phyloP scores from a whole-genome alignment of 1,284 basidiomycete genomes.

The Polyporus tsugae region DNA sequence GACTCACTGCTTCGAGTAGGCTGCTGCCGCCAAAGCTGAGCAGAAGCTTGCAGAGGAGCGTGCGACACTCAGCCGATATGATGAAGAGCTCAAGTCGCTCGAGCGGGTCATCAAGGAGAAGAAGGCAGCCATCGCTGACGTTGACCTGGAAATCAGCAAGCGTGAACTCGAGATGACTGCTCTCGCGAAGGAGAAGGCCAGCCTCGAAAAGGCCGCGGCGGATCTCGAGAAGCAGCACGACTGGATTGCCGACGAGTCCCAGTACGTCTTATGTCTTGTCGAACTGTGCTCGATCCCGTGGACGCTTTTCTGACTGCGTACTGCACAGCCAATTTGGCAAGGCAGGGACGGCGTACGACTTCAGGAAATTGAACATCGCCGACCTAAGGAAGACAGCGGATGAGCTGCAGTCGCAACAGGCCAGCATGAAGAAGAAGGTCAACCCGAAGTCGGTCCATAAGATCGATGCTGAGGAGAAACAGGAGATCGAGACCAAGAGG shows the following conservation, averaged over 20 bases:
- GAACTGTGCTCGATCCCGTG: too few relatives aligned
- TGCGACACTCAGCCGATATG: conserved; percentile 87
- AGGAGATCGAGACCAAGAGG: conserved; percentile 86
- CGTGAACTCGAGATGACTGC: conserved; percentile 61
- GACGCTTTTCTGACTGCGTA: background rate
- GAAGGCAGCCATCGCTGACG: conserved; percentile 78
- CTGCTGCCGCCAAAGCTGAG: conserved; percentile 69
- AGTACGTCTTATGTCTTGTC: conserved; percentile 57
- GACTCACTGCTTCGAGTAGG: conserved; percentile 47
- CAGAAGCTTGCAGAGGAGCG: conserved; percentile 83
- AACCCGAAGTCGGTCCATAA: conserved; percentile 96
- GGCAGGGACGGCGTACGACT: conserved; percentile 86
- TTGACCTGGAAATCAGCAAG: conserved; percentile 67
- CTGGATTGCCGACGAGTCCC: conserved; percentile 90
- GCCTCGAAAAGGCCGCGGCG: conserved; percentile 53
- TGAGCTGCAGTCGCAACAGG: conserved; percentile 84
- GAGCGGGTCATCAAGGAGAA: conserved; percentile 85
- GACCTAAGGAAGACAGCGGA: conserved; percentile 73
- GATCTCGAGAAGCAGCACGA: conserved; percentile 83
- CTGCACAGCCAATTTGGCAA: conserved; percentile 80
- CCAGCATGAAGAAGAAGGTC: conserved; percentile 93
- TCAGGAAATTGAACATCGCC: conserved; percentile 74
- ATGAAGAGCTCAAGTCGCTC: conserved; percentile 87
- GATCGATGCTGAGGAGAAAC: conserved; percentile 98
- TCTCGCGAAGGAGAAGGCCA: conserved; percentile 61